Evolutionary conservation across 2,329 filamentous ascomycete genomes (phyloP), one percentile per base, ranked within the genome.

Genomic region (Arthrinium phaeospermum): DNA sequence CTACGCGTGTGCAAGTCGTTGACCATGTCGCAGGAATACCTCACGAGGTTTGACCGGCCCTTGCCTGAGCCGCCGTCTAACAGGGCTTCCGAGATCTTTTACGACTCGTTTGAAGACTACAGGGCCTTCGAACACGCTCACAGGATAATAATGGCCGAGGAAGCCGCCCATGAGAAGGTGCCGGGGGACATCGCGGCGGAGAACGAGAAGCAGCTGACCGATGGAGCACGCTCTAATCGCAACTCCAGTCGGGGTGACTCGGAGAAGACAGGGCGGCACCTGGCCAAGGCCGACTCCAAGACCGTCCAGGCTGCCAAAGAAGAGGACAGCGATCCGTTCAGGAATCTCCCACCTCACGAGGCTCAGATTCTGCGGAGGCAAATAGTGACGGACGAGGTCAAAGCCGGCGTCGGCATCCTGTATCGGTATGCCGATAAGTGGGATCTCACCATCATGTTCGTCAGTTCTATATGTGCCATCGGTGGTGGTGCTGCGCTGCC

Each of bases 401-500:
- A 90, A 76, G 86, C 93, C 46, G 91, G 89, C n/a, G 87, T 91
- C 74, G 85, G 86, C 73, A 89, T 88, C 0, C 85, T 95, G 27
- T 94, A 90, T 80, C 90, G 93, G 74, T 95, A 94, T 84, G 89
- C 93, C 4, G 91, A 91, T 1, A 86, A 82, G 68, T 87, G 86
- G 75, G 93, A 95, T 78, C 78, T 91, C 22, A 75, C 91, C 73
- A 90, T 95, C 78, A 87, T 94, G 53, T 77, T 81, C 51, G 81
- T 94, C 71, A 89, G 91, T 69, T 79, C 85, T 41, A 77, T 96
- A 71, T 89, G 89, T 72, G 88, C 93, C 75, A 93, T 95, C 75
- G 90, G 87, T 46, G 92, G 90, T 24, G 94, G 94, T 73, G 93
- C 93, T 71, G 91, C 92, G 10, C 82, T 96, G 73, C 94, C 94